Evolutionary conservation across 2,329 filamentous ascomycete genomes (phyloP).

Genomic region (Cordyceps cicadae): DNA sequence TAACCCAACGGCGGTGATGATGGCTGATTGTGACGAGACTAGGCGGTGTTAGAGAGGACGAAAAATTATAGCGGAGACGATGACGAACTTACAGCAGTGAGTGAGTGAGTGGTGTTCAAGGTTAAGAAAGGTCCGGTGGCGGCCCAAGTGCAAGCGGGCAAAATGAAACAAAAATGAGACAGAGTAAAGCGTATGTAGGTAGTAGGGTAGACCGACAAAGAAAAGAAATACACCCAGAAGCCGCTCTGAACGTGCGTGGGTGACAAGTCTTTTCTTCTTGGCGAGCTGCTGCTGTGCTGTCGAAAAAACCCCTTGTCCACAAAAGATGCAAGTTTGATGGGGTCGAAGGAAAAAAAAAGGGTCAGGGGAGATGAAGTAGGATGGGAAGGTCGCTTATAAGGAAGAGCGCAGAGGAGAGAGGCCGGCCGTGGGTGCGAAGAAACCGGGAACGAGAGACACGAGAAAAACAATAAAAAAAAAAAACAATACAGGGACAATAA

Average conservation of each 20-base stretch:
- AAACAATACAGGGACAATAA: not conserved
- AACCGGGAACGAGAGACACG: not conserved
- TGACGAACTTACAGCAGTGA: not conserved
- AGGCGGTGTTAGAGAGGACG: not conserved
- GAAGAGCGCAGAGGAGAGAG: not conserved
- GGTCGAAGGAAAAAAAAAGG: not conserved
- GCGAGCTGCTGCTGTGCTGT: not conserved
- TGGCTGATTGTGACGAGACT: not conserved
- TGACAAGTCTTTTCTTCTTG: not conserved
- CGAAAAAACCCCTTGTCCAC: not conserved
- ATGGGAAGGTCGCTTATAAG: not conserved
- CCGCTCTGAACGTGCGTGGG: slow-evolving; percentile 8
- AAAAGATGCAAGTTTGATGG: not conserved
- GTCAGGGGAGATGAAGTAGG: not conserved
- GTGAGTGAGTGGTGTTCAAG: too few species aligned
- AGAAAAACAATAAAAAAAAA: not conserved
- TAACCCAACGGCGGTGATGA: not conserved
- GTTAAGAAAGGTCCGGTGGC: too few species aligned
- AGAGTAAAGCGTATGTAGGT: not conserved
- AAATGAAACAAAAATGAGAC: not conserved
- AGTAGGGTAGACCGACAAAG: not conserved
- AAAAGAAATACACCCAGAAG: slow-evolving; percentile 1
- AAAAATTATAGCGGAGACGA: not conserved
- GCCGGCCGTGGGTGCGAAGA: too few species aligned
- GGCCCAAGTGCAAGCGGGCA: not conserved